Base-by-base conservation (phyloP, 2,329 filamentous ascomycete species). In the Penicillium sclerotiorum region DNA sequence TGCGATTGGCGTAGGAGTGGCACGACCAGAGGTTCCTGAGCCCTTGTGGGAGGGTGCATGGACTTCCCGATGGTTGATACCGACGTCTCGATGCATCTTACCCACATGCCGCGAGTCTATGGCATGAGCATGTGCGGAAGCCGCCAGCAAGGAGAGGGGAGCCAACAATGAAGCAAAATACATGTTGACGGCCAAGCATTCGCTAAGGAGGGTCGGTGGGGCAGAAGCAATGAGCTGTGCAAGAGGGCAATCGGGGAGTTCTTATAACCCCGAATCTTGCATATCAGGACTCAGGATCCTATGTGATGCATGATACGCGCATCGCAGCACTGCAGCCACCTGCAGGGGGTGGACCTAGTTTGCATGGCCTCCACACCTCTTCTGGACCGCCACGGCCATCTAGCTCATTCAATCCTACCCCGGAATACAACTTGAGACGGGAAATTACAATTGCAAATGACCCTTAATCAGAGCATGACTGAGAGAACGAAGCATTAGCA, bases 351-450 rank as follows among this genome's bases (percentile, higher is more conserved):
- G 28, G 28, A 32, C 40, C 43, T 40, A 41, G 49, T 44, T 28
- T 43, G 30, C 25, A 39, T 33, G 23, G 32, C 38, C 37, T 42
- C 25, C 45, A 38, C 46, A 33, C 25, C 40, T 25, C 32, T 38
- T 28, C 27, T 45, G 21, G 43, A 13, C 35, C 35, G 25, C 17
- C 4, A 12, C 32, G 18, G 15, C 23, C n/a, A 12, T 12, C 22
- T 25, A 28, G n/a, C 15, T 27, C 25, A 40, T 25, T 15, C 23
- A 53, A 57, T 59, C 47, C 50, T 45, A 59, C 58, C 44, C 51
- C 49, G 36, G 30, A 45, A 52, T 60, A 52, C 56, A 43, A 60
- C 59, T 52, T 43, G 37, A 56, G 35, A 51, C 55, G 53, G 54
- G 33, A 43, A 53, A 59, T 52, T 50, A 44, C 22, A n/a, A 50